phyloP scores from a whole-genome alignment of 2,329 filamentous ascomycete species.

The Hymenoscyphus repandus region DNA sequence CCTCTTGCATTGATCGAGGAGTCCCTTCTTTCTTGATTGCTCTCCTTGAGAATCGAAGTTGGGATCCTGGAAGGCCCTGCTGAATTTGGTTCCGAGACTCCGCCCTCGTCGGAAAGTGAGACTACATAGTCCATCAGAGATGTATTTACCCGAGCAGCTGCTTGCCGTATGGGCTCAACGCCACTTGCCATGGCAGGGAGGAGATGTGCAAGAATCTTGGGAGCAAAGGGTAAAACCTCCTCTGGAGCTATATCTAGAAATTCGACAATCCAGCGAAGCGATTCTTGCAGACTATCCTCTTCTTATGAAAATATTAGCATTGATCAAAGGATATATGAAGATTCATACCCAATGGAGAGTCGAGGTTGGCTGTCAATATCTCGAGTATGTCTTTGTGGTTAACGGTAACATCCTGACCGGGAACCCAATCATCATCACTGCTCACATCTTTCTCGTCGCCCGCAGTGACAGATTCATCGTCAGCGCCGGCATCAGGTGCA shows the following conservation, averaged over 20 bases:
- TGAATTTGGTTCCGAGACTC: constrained; percentile 36
- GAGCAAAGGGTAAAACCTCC: constrained; percentile 91
- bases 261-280: constrained; percentile 88
- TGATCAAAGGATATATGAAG: not conserved
- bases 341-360: constrained; percentile 66
- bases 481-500: constrained; percentile 52
- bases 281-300: constrained; percentile 86
- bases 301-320: constrained; percentile 44
- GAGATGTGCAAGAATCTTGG: constrained; percentile 84
- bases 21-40: constrained; percentile 28
- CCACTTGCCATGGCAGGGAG: constrained; percentile 91
- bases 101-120: constrained; percentile 68
- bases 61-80: constrained; percentile 37
- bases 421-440: constrained; percentile 90
- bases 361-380: constrained; percentile 83
- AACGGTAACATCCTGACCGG: constrained; percentile 92
- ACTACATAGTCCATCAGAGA: constrained; percentile 93
- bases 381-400: constrained; percentile 89
- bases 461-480: constrained; percentile 52
- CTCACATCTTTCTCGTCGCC: constrained; percentile 55
- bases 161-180: constrained; percentile 81
- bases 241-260: constrained; percentile 97
- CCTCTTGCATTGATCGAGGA: constrained; percentile 29
- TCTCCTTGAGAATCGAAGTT: constrained; percentile 34
- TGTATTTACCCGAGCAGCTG: constrained; percentile 82